A percentile compares a stretch with the other conserved stretches of the same genome.
Conservation (phyloP, 768 basidiomycete species). For the Phlegmacium glaucopus region DNA sequence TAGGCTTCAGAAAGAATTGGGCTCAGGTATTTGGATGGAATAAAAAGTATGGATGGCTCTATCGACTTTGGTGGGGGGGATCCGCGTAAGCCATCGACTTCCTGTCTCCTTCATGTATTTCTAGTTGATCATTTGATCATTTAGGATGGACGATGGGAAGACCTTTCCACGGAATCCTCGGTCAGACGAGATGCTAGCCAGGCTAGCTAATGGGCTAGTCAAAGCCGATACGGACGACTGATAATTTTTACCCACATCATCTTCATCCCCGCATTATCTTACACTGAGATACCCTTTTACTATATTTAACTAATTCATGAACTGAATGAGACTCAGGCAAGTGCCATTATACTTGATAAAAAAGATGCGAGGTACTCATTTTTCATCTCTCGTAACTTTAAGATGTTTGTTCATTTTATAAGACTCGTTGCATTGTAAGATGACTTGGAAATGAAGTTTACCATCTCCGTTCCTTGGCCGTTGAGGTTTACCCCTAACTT, state of each 20-base stretch:
- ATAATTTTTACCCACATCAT: constrained; percentile 2
- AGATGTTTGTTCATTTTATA: too few relatives aligned
- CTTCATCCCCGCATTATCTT: not conserved
- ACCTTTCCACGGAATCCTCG: constrained; percentile 66
- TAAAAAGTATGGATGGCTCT: constrained; percentile 47
- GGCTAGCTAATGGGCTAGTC: constrained; percentile 59
- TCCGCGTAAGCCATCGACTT: constrained; percentile 45
- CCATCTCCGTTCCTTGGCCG: too few relatives aligned
- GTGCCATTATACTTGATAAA: too few relatives aligned
- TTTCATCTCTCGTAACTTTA: not conserved
- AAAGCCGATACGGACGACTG: constrained; percentile 49
- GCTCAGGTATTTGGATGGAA: constrained; percentile 63
- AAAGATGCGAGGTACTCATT: too few relatives aligned
- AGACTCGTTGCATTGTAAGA: not conserved
- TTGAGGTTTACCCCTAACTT: too few relatives aligned
- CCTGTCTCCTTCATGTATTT: not conserved
- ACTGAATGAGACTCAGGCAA: not conserved
- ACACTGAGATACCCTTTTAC: not conserved
- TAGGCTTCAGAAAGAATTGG: constrained; percentile 75
- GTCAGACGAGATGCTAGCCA: constrained; percentile 62
- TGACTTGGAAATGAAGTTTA: not conserved
- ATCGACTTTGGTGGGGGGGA: constrained; percentile 58
- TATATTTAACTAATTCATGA: not conserved
- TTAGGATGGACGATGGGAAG: constrained; percentile 63
- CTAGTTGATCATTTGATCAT: constrained; percentile 1